phyloP scores from a whole-genome alignment of 2,329 filamentous ascomycete genomes.

The Ophiostoma triangulosporum region DNA sequence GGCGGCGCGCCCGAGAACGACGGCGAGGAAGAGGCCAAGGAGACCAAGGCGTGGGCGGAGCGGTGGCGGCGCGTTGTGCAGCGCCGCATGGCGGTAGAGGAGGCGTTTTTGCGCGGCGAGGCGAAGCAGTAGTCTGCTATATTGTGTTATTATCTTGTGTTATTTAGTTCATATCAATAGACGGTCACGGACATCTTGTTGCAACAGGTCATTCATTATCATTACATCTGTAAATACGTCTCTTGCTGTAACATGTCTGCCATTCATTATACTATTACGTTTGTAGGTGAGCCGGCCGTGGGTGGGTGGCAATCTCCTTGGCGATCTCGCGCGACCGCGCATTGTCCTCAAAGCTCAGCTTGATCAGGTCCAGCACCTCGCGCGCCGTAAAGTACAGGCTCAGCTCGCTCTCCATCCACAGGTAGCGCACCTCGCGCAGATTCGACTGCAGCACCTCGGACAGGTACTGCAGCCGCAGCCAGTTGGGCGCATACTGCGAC shows the following conservation, averaged over 20 bases:
- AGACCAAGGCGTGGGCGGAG: slow-evolving; percentile 67
- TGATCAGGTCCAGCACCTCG: slow-evolving; percentile 49
- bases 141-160: neutral
- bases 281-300: slow-evolving; percentile 26
- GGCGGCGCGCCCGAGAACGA: slow-evolving; percentile 36
- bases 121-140: slow-evolving; percentile 14
- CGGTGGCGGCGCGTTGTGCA: slow-evolving; percentile 80
- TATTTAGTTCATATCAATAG: too few species aligned
- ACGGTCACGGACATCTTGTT: too few species aligned
- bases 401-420: slow-evolving; percentile 54
- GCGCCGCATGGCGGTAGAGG: slow-evolving; percentile 72
- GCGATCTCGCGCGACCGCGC: slow-evolving; percentile 43
- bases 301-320: slow-evolving; percentile 41
- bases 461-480: slow-evolving; percentile 51
- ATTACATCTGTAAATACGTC: too few species aligned
- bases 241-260: neutral
- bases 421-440: slow-evolving; percentile 45
- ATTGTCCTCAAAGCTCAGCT: slow-evolving; percentile 52
- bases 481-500: slow-evolving; percentile 45
- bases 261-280: too few species aligned
- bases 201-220: too few species aligned
- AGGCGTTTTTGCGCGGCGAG: slow-evolving; percentile 44
- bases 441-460: slow-evolving; percentile 54
- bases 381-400: slow-evolving; percentile 47
- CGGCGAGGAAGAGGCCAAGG: slow-evolving; percentile 39